Conservation (phyloP, 305 asterid genomes). For the Fraxinus platypoda region DNA sequence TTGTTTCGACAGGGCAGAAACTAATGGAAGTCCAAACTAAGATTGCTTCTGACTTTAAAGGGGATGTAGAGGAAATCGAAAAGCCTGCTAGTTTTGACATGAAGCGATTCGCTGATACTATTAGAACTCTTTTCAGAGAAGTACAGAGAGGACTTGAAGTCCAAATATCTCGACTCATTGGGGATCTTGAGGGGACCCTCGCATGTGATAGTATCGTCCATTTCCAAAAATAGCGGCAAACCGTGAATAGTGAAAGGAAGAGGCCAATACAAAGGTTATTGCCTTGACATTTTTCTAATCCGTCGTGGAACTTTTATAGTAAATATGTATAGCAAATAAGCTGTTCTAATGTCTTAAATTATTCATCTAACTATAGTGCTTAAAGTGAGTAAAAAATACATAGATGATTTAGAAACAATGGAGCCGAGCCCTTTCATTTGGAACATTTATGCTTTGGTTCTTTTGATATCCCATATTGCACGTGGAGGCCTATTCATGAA, state of each 20-base stretch:
- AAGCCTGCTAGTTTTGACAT: slow-evolving; percentile 69
- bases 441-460: not conserved
- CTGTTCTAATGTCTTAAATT: slow-evolving; percentile 6
- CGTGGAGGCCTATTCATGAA: not conserved
- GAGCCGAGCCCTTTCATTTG: not conserved
- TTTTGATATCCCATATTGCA: not conserved
- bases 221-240: slow-evolving; percentile 38
- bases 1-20: slow-evolving; percentile 90
- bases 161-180: slow-evolving; percentile 76
- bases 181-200: slow-evolving; percentile 77
- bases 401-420: not conserved
- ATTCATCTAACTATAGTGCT: not conserved
- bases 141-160: slow-evolving; percentile 88
- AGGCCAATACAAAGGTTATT: slow-evolving; percentile 1
- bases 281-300: not conserved
- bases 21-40: slow-evolving; percentile 68
- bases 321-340: slow-evolving; percentile 5
- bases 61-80: slow-evolving; percentile 45
- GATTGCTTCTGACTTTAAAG: slow-evolving; percentile 58
- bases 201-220: slow-evolving; percentile 81
- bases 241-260: slow-evolving; percentile 16
- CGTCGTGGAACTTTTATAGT: slow-evolving; percentile 24
- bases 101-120: slow-evolving; percentile 63
- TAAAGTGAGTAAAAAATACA: slow-evolving; percentile 2
- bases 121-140: slow-evolving; percentile 64